Conservation (phyloP, 1,284 basidiomycete genomes). For the Sporisorium exsertum region DNA sequence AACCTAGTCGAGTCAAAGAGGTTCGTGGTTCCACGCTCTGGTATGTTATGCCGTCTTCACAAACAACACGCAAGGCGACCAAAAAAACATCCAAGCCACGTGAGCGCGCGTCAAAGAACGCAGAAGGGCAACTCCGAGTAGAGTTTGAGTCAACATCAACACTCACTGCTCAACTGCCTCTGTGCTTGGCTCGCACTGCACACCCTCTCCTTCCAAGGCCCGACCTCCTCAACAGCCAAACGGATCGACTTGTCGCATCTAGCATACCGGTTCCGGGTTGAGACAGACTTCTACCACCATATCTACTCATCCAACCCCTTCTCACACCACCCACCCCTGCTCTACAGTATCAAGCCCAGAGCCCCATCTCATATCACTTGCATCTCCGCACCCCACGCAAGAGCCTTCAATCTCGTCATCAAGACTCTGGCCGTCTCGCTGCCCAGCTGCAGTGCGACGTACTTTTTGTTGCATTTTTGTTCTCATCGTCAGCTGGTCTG, state of each 20-base stretch:
- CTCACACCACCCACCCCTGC: slow-evolving; percentile 3
- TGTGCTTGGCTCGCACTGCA: not conserved
- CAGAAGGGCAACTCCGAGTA: slow-evolving; percentile 1
- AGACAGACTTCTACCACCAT: slow-evolving; percentile 43
- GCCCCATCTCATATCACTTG: slow-evolving; percentile 3
- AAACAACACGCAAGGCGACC: not conserved
- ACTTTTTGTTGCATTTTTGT: not conserved
- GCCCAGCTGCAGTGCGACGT: slow-evolving; percentile 3
- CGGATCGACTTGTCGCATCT: slow-evolving; percentile 28
- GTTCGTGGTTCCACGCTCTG: too few species aligned
- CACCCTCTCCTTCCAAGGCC: not conserved
- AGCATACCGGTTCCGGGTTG: slow-evolving; percentile 38
- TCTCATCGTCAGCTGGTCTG: slow-evolving; percentile 16
- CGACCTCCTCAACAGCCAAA: too few species aligned
- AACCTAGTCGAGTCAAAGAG: too few species aligned
- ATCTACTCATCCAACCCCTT: slow-evolving; percentile 7
- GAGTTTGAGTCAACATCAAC: slow-evolving; percentile 50
- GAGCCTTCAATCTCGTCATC: not conserved
- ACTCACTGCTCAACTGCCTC: slow-evolving; percentile 31
- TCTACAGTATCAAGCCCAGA: not conserved
- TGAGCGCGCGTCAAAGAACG: slow-evolving; percentile 19
- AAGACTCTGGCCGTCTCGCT: not conserved
- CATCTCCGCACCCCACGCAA: not conserved
- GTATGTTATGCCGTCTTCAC: not conserved
- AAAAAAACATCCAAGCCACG: slow-evolving; percentile 17